These are phyloP conservation scores for Dichotomocladium elegans DNA, from an alignment of 371 early-diverging fungal genomes.

Conservation along the genomic window DNA sequence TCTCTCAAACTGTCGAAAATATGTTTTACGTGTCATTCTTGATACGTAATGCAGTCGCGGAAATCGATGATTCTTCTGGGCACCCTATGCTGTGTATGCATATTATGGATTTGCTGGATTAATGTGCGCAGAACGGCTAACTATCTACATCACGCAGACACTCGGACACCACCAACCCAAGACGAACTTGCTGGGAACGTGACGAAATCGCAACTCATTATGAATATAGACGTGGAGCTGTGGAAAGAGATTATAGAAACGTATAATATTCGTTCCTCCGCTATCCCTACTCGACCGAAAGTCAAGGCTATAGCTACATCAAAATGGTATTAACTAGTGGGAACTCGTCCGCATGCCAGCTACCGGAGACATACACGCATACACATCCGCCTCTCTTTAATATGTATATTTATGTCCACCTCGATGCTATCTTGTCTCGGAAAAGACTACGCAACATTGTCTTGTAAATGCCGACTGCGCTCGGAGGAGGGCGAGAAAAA, in stretches of 20 bases:
- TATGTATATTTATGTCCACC: not conserved
- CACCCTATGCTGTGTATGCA: slow-evolving; percentile 64
- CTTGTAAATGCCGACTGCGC: slow-evolving; percentile 60
- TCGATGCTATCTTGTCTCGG: slow-evolving; percentile 51
- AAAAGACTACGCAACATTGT: slow-evolving; percentile 59
- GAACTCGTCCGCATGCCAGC: not conserved
- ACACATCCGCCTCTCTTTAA: not conserved
- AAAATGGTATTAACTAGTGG: slow-evolving; percentile 44
- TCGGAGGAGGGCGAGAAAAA: slow-evolving; percentile 31
- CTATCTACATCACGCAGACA: too few species aligned
- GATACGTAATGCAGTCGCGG: slow-evolving; percentile 78
- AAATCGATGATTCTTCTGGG: slow-evolving; percentile 67
- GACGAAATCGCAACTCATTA: slow-evolving; percentile 78
- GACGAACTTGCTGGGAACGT: slow-evolving; percentile 62
- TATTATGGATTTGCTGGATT: too few species aligned
- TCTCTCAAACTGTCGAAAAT: slow-evolving; percentile 92
- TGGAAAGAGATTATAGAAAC: slow-evolving; percentile 72
- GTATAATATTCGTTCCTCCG: slow-evolving; percentile 55
- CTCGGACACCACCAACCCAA: slow-evolving; percentile 56
- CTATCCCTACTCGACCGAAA: slow-evolving; percentile 58
- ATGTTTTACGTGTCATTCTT: slow-evolving; percentile 92
- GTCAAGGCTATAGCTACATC: slow-evolving; percentile 22
- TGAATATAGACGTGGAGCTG: slow-evolving; percentile 68
- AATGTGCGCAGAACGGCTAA: too few species aligned
- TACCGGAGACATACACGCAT: not conserved